Conservation (phyloP, 2,329 filamentous ascomycete genomes). For the Epichloe sibirici region DNA sequence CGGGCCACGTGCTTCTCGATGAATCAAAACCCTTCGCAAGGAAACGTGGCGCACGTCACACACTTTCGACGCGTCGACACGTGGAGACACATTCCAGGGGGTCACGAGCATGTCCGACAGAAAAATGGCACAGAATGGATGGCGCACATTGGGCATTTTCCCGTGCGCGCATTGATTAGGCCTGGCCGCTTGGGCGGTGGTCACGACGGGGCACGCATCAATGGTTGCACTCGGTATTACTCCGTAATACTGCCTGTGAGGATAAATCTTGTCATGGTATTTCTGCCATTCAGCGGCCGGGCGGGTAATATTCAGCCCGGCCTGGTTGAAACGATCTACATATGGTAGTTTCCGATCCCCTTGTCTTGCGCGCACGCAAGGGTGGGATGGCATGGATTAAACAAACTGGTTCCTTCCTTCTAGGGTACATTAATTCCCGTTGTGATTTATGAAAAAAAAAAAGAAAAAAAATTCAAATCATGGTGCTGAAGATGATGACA, state of each 20-base stretch:
- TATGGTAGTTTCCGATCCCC: not conserved
- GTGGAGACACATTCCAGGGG: not conserved
- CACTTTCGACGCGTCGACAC: not conserved
- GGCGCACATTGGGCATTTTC: not conserved
- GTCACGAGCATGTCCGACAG: no score
- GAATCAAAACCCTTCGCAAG: no score
- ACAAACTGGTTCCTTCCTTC: no score
- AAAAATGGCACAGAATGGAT: no score
- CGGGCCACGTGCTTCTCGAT: no score
- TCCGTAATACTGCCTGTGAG: no score
- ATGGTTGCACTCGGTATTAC: no score
- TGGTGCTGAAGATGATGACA: not conserved
- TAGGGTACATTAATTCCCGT: no score
- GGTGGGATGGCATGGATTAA: no score
- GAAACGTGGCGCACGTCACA: not conserved
- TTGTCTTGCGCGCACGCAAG: not conserved
- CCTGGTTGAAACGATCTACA: not conserved
- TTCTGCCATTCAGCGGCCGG: conserved; percentile 8
- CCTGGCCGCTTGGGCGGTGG: no score
- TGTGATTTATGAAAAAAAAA: not conserved
- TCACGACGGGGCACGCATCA: no score
- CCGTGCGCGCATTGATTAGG: no score
- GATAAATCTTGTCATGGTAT: conserved; percentile 4
- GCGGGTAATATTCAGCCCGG: not conserved
- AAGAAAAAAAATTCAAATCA: not conserved